Base-by-base conservation (phyloP, 371 early-diverging fungal genomes). In the Apophysomyces ossiformis region DNA sequence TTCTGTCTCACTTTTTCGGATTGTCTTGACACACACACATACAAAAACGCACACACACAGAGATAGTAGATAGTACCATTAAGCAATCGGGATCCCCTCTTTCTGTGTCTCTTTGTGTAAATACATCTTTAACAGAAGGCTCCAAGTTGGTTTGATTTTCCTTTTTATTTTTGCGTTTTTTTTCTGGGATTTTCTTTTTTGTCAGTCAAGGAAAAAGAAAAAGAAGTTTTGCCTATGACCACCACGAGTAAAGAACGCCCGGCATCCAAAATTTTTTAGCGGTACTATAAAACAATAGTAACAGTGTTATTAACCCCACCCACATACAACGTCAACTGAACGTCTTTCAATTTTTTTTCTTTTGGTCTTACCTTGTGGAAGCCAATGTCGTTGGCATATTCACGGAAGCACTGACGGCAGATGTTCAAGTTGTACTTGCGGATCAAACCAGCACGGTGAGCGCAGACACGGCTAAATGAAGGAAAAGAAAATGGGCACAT, bases 391-490 rank as follows among this genome's bases (percentile, higher is more conserved):
- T 82, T 85, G 82, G 99, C 90, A 87, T 99, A 94, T 89, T 99
- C 98, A 87, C 99, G 98, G 95, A 99, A 99, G 93, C 99, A 99
- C 89, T 99, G 99, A 90, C 99, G 95, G 93, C 99, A 99, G 76
- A 99, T 87, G 91, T 97, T 93, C 70, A 99, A 87, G 73, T 90
- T 92, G 91, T 99, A 99, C 91, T 99, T 99, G 90, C 99, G 97
- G 89, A 99, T 99, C 76, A 99, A 90, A 90, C 99, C 99, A 76
- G 97, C 97, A 77, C 92, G 95, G 92, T 99, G 98, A 69, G 95
- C 90, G 87, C 96, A 97, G 83, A 97, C 96, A 75, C 99, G 96
- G 92, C 96, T 95, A 76, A 26, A 13, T 38, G 37, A 43, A 41
- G 16, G 54, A 32, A 21, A 63, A 37, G 37, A 18, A 44, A 26